Evolutionary conservation across 2,329 filamentous ascomycete genomes (phyloP), one percentile per base, ranked within the genome.

Genomic region (Fusarium annulatum): DNA sequence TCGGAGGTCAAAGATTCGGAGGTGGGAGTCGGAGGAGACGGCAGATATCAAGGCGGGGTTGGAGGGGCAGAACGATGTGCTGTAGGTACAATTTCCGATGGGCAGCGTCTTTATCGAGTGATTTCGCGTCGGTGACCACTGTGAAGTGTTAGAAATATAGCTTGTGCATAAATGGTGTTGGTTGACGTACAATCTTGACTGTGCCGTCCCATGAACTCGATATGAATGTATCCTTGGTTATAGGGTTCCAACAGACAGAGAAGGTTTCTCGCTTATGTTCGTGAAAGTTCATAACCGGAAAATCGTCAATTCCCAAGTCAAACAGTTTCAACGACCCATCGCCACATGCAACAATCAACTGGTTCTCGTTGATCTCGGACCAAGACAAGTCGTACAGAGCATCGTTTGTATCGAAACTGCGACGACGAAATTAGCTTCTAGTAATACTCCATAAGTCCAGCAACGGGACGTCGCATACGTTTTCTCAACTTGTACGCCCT

Each of bases 131-230:
- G 96, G 96, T 19, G 94, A 94, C 96, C 96, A 99, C 90, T 92
- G 36, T 28, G 6, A 41, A 65, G 36, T 59, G 61, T 70, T 67
- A 76, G 52, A 15, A 39, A 39, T 16, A 12, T 7, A 10, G 15
- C 21, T 23, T 34, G 7, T 16, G 26, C 16, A 28, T 26, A 33
- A 26, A 23, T 46, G 30, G 26, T 34, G 36, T 49, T 26, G 46
- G 48, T 28, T 10, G 15, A 49, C 45, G 53, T 66, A 91, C 91
- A 78, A 99, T 91, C 85, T 98, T 98, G 77, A 98, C 90, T 5
- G 94, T 97, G 56, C 96, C 96, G 79, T 99, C 96, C 96, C 96
- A 99, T 10, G 94, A 97, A 74, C 92, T 95, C 2, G 94, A 97
- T 36, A 95, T 88, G 80, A 99, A 98, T 0, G 91, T 94, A 78